Evolutionary conservation across 169 alveolate genomes (phyloP), one percentile per base, ranked within the genome.

Genomic region (Plasmodium fragile): DNA sequence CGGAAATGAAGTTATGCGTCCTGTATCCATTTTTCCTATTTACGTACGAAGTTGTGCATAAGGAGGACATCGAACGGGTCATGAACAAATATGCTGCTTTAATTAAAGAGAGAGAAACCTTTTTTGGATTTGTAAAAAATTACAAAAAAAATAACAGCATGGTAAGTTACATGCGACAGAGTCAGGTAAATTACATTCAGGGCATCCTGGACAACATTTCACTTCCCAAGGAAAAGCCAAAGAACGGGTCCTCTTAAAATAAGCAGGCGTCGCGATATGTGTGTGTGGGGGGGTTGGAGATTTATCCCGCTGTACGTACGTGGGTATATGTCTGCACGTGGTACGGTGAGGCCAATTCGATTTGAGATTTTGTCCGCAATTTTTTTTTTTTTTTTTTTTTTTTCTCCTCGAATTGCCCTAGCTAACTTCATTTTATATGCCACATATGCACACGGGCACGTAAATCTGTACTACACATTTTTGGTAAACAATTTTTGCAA

Each of bases 1-100:
- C 82, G 3, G 59, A 75, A 84, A 53, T 77, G 7, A 85, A 78
- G 43, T 28, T 94, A 25, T 28, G 11, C 39, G 53, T 72, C 43
- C 30, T 92, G 22, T 55, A 79, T n/a, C 87, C 93, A 52, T 92
- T 94, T 90, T 82, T 94, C 92, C 65, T 78, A 91, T 75, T 91
- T 87, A 94, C 93, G 52, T 94, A 79, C 78, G 92, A 83, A 83
- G 52, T 43, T 13, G 82, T 92, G 69, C 92, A 81, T 36, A 89
- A 45, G 45, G 83, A 65, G 53, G 34, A 59, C 28, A 80, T 92
- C 4, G 89, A 83, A 70, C 43, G 28, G 43, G 49, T 92, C 7
- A 11, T 83, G 18, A 83, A 80, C 32, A 83, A 81, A 92, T 92
- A 41, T 59, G 5, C 41, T 6, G 13, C 25, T n/a, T 25, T 45